A percentile compares a stretch with the other conserved stretches of the same genome.
Conservation (phyloP, 768 basidiomycete species). For the Pilatotrama ljubarskyi region DNA sequence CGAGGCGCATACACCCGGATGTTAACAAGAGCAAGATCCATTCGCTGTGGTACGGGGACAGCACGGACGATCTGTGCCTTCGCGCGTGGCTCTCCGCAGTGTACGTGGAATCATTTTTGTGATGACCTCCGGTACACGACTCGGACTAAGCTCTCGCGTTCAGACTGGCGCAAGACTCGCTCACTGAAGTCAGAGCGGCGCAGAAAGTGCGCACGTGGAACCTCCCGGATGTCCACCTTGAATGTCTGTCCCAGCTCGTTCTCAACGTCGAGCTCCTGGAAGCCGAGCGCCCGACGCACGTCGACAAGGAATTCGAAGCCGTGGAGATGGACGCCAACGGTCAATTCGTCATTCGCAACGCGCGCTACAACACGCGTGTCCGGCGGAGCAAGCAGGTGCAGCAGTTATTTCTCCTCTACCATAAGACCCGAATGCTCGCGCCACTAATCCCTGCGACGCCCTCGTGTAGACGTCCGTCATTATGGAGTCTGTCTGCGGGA, state of each 20-base stretch:
- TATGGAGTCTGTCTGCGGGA: conserved; percentile 36
- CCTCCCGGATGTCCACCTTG: conserved; percentile 32
- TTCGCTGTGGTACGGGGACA: conserved; percentile 34
- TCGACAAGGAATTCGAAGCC: conserved; percentile 36
- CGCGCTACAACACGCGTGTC: conserved; percentile 44
- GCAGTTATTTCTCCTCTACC: neutral
- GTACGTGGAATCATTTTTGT: neutral
- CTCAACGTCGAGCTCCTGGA: conserved; percentile 37
- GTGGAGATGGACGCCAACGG: conserved; percentile 31
- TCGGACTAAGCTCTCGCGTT: neutral
- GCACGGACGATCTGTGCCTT: conserved; percentile 33
- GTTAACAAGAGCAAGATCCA: conserved; percentile 23
- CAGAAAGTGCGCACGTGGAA: conserved; percentile 21
- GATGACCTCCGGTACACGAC: neutral
- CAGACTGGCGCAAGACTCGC: conserved; percentile 21
- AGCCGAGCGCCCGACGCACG: conserved; percentile 34
- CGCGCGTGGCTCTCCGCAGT: conserved; percentile 42
- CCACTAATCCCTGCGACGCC: too few species aligned
- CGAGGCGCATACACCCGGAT: conserved; percentile 15
- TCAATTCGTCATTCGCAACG: conserved; percentile 35
- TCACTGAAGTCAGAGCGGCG: neutral
- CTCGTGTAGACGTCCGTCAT: conserved; percentile 39
- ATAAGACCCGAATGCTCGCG: too few species aligned
- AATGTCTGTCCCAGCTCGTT: conserved; percentile 33
- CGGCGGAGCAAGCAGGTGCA: conserved; percentile 40